Evolutionary conservation across 805 yeast species (phyloP).

Genomic region (Pichia deserticola): DNA sequence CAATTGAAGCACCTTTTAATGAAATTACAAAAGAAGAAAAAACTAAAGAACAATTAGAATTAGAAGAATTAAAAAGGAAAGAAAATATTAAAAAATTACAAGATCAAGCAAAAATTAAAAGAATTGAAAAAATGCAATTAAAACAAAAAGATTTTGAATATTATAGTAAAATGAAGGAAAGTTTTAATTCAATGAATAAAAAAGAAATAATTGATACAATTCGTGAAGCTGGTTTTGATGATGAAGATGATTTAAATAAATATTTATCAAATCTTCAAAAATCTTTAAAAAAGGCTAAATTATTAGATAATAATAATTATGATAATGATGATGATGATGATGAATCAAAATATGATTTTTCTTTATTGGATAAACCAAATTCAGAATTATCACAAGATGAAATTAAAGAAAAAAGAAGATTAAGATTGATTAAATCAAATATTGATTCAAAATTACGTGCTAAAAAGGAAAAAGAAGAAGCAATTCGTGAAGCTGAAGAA

Average conservation of each 20-base stretch:
- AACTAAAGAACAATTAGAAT: constrained; percentile 71
- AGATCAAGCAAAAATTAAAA: constrained; percentile 81
- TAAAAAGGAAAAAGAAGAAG: constrained; percentile 67
- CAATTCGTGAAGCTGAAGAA: constrained; percentile 51
- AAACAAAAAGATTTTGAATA: constrained; percentile 76
- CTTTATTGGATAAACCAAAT: constrained; percentile 78
- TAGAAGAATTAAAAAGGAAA: constrained; percentile 69
- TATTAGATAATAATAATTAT: constrained; percentile 37
- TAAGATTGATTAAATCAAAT: constrained; percentile 74
- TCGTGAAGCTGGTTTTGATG: constrained; percentile 71
- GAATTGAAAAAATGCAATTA: constrained; percentile 72
- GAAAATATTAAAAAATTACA: constrained; percentile 86
- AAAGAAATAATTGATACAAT: constrained; percentile 48
- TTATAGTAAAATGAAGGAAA: constrained; percentile 50
- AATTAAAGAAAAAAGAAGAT: constrained; percentile 79
- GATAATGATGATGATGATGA: constrained; percentile 40
- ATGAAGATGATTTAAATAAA: constrained; percentile 61
- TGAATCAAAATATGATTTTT: constrained; percentile 48
- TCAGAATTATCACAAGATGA: constrained; percentile 73
- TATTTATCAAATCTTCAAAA: constrained; percentile 58
- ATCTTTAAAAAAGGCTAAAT: constrained; percentile 57
- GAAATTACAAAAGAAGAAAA: constrained; percentile 63
- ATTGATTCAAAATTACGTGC: constrained; percentile 83
- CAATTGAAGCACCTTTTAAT: constrained; percentile 75
- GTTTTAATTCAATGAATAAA: constrained; percentile 42